Conservation (phyloP, 768 basidiomycete species). For the Gymnopilus dilepis region DNA sequence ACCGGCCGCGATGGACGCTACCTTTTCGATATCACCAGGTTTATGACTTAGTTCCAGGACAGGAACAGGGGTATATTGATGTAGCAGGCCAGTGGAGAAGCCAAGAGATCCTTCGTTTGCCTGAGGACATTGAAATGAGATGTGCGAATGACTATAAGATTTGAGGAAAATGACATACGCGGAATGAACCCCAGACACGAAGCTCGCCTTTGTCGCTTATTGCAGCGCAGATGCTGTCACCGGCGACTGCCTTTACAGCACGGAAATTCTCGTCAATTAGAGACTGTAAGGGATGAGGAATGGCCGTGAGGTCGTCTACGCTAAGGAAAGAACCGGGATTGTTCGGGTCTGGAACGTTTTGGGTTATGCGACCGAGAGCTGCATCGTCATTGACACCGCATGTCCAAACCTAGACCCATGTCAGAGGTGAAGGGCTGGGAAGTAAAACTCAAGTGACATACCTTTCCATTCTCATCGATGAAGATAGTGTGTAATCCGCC, state of each 20-base stretch:
- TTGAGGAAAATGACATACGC: constrained; percentile 55
- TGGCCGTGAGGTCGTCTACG: constrained; percentile 55
- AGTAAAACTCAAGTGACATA: constrained; percentile 48
- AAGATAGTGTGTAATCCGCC: constrained; percentile 92
- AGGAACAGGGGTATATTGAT: constrained; percentile 69
- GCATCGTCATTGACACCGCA: constrained; percentile 91
- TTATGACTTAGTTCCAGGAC: constrained; percentile 65
- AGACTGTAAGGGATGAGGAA: constrained; percentile 70
- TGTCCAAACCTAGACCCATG: constrained; percentile 72
- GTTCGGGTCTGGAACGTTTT: constrained; percentile 61
- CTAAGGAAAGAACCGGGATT: constrained; percentile 63
- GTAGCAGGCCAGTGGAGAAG: constrained; percentile 69
- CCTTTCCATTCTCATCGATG: constrained; percentile 88
- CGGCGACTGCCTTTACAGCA: constrained; percentile 81
- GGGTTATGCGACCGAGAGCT: constrained; percentile 81
- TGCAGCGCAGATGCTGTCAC: constrained; percentile 89
- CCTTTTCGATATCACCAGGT: constrained; percentile 71
- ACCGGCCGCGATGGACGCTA: constrained; percentile 78
- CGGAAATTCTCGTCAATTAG: constrained; percentile 83
- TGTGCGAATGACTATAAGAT: constrained; percentile 13
- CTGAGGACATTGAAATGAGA: constrained; percentile 36
- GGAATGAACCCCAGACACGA: constrained; percentile 88
- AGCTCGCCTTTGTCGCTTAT: constrained; percentile 81
- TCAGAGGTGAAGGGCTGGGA: constrained; percentile 13
- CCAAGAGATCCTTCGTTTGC: constrained; percentile 85